A percentile compares a stretch with the other conserved stretches of the same genome.
Conservation (phyloP, 2,329 filamentous ascomycete species). For the Curvularia sp. region DNA sequence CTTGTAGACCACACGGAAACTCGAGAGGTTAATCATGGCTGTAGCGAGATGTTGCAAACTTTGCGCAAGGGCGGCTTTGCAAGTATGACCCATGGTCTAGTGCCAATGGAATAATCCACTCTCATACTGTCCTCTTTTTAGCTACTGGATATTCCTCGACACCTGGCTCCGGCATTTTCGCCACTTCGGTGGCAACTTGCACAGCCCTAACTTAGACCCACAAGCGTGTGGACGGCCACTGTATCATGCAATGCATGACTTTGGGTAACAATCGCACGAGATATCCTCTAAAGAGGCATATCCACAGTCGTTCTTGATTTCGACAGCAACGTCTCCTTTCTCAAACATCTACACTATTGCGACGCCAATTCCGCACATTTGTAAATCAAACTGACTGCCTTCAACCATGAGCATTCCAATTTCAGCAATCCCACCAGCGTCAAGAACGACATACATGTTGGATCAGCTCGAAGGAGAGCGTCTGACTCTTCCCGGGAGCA, state of each 20-base stretch:
- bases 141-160: not conserved
- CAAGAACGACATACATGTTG: not conserved
- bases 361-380: not conserved
- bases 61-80: not conserved
- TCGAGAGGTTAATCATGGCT: not conserved
- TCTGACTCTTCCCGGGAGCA: not conserved
- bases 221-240: too few species aligned
- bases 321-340: not conserved
- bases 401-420: not conserved
- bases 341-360: not conserved
- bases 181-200: not conserved
- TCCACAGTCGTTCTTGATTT: not conserved
- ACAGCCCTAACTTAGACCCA: too few species aligned
- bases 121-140: not conserved
- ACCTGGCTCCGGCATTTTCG: not conserved
- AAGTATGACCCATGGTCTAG: not conserved
- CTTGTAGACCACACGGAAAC: conserved; percentile 8
- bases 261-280: not conserved
- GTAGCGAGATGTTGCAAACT: not conserved
- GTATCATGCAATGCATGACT: not conserved
- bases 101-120: not conserved
- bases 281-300: not conserved
- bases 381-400: not conserved
- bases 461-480: not conserved
- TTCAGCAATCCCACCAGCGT: not conserved